phyloP scores from a whole-genome alignment of 1,139 yeast genomes.

The Nematodospora anomalae region DNA sequence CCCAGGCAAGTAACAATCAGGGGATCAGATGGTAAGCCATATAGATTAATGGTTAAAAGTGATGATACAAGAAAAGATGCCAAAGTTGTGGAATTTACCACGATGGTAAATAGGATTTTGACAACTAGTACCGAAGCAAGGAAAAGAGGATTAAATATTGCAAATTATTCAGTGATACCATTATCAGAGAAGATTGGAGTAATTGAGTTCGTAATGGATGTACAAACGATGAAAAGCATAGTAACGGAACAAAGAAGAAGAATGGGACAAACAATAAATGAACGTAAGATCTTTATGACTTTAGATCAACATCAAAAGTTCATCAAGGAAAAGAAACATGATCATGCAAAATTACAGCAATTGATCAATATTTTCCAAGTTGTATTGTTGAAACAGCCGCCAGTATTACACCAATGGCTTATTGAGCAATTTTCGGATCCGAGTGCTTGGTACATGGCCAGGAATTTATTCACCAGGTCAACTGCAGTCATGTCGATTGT shows the following conservation, averaged over 20 bases:
- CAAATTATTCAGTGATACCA: conserved; percentile 88
- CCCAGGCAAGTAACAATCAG: conserved; percentile 77
- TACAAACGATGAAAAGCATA: conserved; percentile 74
- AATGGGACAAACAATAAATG: conserved; percentile 34
- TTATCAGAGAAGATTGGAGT: conserved; percentile 85
- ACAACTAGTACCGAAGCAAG: conserved; percentile 68
- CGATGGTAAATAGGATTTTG: conserved; percentile 77
- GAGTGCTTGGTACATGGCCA: conserved; percentile 76
- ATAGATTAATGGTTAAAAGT: conserved; percentile 77
- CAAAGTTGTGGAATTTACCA: conserved; percentile 87
- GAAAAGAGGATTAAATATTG: conserved; percentile 67
- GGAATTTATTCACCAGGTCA: conserved; percentile 74
- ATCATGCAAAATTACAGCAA: conserved; percentile 14
- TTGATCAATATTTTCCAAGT: conserved; percentile 31
- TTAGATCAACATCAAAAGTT: conserved; percentile 43
- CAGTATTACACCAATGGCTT: conserved; percentile 86
- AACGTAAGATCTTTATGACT: conserved; percentile 33
- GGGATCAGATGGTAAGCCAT: conserved; percentile 75
- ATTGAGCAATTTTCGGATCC: conserved; percentile 90
- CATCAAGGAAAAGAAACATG: conserved; percentile 24
- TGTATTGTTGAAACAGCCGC: conserved; percentile 52
- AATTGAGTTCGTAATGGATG: conserved; percentile 90
- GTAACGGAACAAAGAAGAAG: conserved; percentile 46
- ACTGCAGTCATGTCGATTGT: conserved; percentile 97
- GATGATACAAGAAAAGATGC: conserved; percentile 97